Conservation (phyloP, 2,329 filamentous ascomycete genomes). For the Colletotrichum chrysophilum region DNA sequence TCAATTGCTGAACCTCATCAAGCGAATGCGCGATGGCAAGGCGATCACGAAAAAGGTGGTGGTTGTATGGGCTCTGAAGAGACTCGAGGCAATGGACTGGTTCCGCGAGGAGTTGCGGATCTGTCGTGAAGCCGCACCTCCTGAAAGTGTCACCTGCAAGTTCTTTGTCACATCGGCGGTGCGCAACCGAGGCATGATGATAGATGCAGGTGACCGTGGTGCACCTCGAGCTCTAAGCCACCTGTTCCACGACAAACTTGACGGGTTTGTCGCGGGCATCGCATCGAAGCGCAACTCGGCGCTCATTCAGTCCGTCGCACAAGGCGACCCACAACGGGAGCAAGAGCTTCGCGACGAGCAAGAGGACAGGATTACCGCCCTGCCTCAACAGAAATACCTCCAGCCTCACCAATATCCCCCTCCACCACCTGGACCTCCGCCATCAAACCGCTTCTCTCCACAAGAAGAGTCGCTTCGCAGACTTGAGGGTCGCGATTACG, state of each 20-base stretch:
- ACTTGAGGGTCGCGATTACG: conserved; percentile 54
- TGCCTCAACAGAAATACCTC: conserved; percentile 72
- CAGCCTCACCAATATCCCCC: conserved; percentile 52
- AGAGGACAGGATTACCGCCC: conserved; percentile 82
- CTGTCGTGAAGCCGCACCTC: conserved; percentile 86
- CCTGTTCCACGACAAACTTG: conserved; percentile 83
- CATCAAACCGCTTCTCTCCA: conserved; percentile 33
- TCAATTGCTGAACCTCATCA: conserved; percentile 91
- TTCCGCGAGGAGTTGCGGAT: conserved; percentile 94
- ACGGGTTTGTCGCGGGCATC: conserved; percentile 85
- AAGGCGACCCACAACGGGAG: conserved; percentile 79
- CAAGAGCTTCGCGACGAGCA: conserved; percentile 81
- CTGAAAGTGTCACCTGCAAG: conserved; percentile 88
- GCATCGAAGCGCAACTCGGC: conserved; percentile 87
- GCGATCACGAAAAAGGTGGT: conserved; percentile 90
- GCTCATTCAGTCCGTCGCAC: conserved; percentile 80
- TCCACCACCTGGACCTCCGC: conserved; percentile 33
- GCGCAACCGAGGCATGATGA: conserved; percentile 41
- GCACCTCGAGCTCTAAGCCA: conserved; percentile 72
- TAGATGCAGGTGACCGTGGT: conserved; percentile 40
- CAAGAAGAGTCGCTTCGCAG: conserved; percentile 53
- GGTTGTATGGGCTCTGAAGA: conserved; percentile 92
- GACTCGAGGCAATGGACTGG: conserved; percentile 95
- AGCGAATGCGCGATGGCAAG: conserved; percentile 93
- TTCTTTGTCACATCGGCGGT: conserved; percentile 90